phyloP scores from a whole-genome alignment of 2,329 filamentous ascomycete genomes.

The Trichoderma koningii region DNA sequence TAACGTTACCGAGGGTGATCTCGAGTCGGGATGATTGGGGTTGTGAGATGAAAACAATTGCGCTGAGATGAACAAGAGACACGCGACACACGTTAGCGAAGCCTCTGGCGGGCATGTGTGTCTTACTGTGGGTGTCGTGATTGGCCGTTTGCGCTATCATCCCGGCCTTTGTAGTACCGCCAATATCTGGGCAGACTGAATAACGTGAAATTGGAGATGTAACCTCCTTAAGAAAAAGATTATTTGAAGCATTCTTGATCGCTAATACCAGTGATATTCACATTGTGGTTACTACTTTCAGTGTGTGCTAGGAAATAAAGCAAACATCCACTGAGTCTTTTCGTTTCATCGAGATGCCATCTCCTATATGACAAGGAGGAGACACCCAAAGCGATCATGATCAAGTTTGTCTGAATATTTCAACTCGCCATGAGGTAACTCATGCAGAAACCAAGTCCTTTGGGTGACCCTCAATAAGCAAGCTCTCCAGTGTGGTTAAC shows the following conservation, averaged over 20 bases:
- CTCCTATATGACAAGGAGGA: not conserved
- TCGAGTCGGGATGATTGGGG: not conserved
- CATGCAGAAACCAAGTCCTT: not conserved
- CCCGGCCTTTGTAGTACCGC: not conserved
- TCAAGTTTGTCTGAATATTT: too few species aligned
- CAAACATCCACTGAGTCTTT: not conserved
- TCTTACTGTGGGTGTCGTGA: constrained; percentile 13
- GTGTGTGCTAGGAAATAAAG: not conserved
- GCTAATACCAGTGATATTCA: too few species aligned
- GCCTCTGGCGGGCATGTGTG: not conserved
- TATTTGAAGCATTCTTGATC: too few species aligned
- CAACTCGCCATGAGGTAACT: too few species aligned
- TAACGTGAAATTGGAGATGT: too few species aligned
- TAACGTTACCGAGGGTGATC: not conserved
- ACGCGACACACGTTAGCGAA: not conserved
- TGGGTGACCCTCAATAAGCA: not conserved
- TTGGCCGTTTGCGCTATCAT: constrained; percentile 1
- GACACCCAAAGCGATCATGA: too few species aligned
- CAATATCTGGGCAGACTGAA: too few species aligned
- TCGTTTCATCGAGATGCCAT: not conserved
- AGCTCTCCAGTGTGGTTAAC: constrained; percentile 10
- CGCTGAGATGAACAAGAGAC: not conserved
- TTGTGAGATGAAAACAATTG: not conserved
- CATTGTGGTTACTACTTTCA: too few species aligned
- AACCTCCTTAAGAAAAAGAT: too few species aligned